Evolutionary conservation across 1,284 basidiomycete genomes (phyloP).

Genomic region (Ustilago shanxiensis): DNA sequence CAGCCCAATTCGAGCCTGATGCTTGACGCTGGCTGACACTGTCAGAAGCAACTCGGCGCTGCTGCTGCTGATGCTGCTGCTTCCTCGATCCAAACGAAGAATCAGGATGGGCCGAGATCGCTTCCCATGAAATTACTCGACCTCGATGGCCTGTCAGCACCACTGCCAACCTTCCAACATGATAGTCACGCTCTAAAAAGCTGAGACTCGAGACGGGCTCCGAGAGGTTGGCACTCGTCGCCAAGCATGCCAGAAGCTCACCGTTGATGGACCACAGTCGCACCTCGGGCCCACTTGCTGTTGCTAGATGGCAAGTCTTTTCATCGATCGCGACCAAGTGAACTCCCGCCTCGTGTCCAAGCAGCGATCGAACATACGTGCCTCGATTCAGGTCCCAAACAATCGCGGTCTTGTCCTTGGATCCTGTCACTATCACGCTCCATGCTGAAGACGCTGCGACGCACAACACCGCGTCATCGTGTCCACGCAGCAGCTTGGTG

Average conservation of each 20-base stretch:
- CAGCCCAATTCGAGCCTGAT: background rate
- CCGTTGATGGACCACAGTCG: conserved; percentile 86
- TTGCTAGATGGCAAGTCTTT: conserved; percentile 84
- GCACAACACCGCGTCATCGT: conserved; percentile 78
- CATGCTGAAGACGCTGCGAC: conserved; percentile 83
- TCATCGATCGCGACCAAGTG: conserved; percentile 84
- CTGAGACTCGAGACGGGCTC: conserved; percentile 77
- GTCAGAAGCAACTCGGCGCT: conserved; percentile 23
- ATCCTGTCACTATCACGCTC: conserved; percentile 87
- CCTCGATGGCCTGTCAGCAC: conserved; percentile 67
- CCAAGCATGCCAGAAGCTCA: conserved; percentile 77
- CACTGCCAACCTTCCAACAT: conserved; percentile 55
- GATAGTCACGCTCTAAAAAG: conserved; percentile 81
- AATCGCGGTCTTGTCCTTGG: conserved; percentile 84
- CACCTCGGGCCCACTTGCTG: conserved; percentile 78
- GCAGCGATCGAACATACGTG: conserved; percentile 58
- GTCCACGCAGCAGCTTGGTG: conserved; percentile 77
- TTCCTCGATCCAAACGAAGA: background rate
- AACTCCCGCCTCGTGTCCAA: conserved; percentile 73
- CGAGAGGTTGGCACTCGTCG: conserved; percentile 72
- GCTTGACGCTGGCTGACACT: conserved; percentile 5
- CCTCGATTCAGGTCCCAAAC: conserved; percentile 89
- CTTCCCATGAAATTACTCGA: conserved; percentile 62
- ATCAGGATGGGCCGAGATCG: conserved; percentile 44
- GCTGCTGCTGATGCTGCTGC: conserved; percentile 9